Percentiles rank a stretch among this genome's conserved stretches.
Conservation (phyloP, 2,329 filamentous ascomycete species). For the Neofusicoccum sp. region DNA sequence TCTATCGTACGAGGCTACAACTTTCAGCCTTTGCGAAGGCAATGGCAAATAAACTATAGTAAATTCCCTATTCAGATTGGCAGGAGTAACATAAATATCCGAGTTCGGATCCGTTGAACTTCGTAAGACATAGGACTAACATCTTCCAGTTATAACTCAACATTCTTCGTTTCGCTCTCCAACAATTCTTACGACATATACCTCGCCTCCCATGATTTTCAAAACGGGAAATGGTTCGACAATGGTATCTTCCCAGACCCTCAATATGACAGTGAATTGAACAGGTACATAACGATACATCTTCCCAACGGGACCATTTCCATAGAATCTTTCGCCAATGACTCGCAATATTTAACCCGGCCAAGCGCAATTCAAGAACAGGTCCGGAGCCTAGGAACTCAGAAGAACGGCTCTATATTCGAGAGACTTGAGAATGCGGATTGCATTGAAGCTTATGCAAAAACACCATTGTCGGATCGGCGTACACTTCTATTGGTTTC, state of each 20-base stretch:
- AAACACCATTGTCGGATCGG: conserved; percentile 22
- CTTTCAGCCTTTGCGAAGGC: too few species aligned
- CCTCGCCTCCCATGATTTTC: conserved; percentile 24
- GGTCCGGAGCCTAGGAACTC: too few species aligned
- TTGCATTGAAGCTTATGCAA: conserved; percentile 28
- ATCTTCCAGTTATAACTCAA: conserved; percentile 31
- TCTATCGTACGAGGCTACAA: neutral
- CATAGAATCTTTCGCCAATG: too few species aligned
- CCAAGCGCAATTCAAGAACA: neutral
- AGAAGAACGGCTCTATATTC: neutral
- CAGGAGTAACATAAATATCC: too few species aligned
- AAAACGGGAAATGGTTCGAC: conserved; percentile 20
- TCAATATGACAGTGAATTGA: too few species aligned
- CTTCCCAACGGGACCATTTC: neutral
- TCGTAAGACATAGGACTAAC: neutral
- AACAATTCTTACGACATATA: conserved; percentile 26
- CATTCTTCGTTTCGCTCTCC: conserved; percentile 27
- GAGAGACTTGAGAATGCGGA: conserved; percentile 22
- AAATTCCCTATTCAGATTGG: too few species aligned
- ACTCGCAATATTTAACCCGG: too few species aligned
- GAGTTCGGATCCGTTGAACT: too few species aligned
- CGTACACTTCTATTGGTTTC: conserved; percentile 26
- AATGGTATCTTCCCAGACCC: neutral
- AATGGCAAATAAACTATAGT: too few species aligned
- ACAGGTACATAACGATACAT: too few species aligned